phyloP scores from a whole-genome alignment of 1,284 basidiomycete genomes.

The Flammula alnicola region DNA sequence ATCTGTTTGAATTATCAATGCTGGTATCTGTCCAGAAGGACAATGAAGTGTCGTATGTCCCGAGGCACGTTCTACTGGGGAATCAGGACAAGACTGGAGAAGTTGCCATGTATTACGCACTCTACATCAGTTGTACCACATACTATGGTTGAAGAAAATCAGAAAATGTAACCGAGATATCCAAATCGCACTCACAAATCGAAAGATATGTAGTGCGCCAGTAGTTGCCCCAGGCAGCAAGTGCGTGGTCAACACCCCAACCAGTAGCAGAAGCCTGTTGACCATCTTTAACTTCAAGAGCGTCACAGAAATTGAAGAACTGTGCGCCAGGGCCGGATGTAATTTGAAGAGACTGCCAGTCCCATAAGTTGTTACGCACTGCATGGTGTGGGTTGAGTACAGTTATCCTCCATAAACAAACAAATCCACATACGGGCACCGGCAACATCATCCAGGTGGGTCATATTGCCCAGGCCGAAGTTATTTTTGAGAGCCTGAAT shows the following conservation, averaged over 20 bases:
- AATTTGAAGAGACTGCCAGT: conserved; percentile 63
- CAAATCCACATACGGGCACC: conserved; percentile 50
- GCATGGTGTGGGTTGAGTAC: neutral
- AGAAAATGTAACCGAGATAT: neutral
- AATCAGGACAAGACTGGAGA: neutral
- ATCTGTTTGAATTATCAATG: conserved; percentile 53
- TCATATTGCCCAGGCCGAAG: conserved; percentile 56
- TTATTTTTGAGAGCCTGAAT: conserved; percentile 56
- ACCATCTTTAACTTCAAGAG: conserved; percentile 70
- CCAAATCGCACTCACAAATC: neutral
- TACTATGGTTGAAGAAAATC: neutral
- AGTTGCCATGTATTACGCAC: no score
- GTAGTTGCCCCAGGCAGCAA: conserved; percentile 62
- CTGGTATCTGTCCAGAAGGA: conserved; percentile 54
- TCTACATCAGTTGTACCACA: conserved; percentile 4
- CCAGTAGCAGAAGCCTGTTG: conserved; percentile 55
- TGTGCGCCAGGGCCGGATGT: conserved; percentile 48
- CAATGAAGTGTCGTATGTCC: conserved; percentile 54
- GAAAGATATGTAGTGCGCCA: conserved; percentile 40
- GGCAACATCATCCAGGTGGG: conserved; percentile 68
- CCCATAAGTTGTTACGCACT: conserved; percentile 62
- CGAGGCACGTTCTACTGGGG: conserved; percentile 54
- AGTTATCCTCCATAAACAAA: neutral
- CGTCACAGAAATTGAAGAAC: conserved; percentile 75
- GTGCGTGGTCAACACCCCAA: conserved; percentile 67